Evolutionary conservation across 2,329 filamentous ascomycete genomes (phyloP), one percentile per base, ranked within the genome.

Genomic region (Chalara sp.): DNA sequence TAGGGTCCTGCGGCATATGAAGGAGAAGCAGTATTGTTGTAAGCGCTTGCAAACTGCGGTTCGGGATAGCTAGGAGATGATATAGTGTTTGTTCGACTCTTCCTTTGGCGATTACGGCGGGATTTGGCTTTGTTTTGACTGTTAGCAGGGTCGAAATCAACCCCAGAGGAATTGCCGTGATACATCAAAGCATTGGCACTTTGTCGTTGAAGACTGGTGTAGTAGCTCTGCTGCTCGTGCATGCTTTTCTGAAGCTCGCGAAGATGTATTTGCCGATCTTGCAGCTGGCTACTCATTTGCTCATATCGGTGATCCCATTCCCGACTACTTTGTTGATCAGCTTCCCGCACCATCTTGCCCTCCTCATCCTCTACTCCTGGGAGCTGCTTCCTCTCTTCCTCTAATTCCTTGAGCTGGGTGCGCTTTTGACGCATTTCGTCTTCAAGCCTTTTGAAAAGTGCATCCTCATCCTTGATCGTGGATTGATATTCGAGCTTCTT

Each of bases 371-470:
- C 76, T n/a, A 73, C 78, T 12, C 78, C 82, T 2, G 80, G 77
- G 10, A 81, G 74, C 50, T 76, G 79, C 65, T 85, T 85, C 46
- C 82, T 72, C 56, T 85, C 79, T 52, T 84, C 81, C 64, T 93
- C 88, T 30, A 90, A 75, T 47, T 83, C 78, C 64, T 89, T 88
- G 57, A 92, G 80, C 56, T 85, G 80, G 29, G 74, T 72, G n/a
- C 81, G 79, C 60, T 85, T 87, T 53, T 87, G 78, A 57, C 82
- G 84, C 31, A 93, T 76, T 55, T 88, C 84, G 6, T 86, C 78
- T 65, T 93, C 88, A 47, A 92, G 72, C 33, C 65, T 59, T 51
- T 58, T 72, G 69, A 67, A 73, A 62, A 10, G 63, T 40, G 85
- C 78, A 60, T 89, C 84, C 28, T 87, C 70, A 32, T 78, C 71